These are phyloP conservation scores for Eragrostis tef DNA, from an alignment of 202 grass and related monocot species.

Conservation along the genomic window DNA sequence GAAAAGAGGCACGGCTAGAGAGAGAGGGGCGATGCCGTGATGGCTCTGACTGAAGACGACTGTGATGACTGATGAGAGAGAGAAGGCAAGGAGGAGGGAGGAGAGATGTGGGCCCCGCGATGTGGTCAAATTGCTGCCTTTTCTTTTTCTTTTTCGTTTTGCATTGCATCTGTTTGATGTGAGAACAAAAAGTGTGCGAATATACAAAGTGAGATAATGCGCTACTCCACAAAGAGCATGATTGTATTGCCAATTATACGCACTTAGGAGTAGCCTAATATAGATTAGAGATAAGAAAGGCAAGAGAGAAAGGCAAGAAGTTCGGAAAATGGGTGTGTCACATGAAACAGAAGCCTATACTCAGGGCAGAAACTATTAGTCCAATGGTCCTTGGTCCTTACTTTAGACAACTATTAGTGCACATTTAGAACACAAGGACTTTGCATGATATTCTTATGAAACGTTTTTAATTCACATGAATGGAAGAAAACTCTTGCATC, in stretches of 20 bases:
- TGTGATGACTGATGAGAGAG: slow-evolving; percentile 20
- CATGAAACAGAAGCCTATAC: not conserved
- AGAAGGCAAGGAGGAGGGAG: not conserved
- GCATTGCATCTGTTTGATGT: slow-evolving; percentile 39
- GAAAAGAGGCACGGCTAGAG: slow-evolving; percentile 33
- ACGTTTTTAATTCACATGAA: not conserved
- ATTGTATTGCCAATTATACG: not conserved
- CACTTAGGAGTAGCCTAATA: not conserved
- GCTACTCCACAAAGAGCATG: not conserved
- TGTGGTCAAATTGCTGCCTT: slow-evolving; percentile 62
- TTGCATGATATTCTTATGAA: not conserved
- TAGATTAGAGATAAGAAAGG: not conserved
- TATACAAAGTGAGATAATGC: slow-evolving; percentile 16
- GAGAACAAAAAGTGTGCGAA: slow-evolving; percentile 49
- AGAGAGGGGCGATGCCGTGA: slow-evolving; percentile 33
- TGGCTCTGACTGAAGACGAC: slow-evolving; percentile 50
- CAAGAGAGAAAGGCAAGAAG: not conserved
- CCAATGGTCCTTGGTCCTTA: not conserved
- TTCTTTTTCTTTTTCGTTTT: slow-evolving; percentile 21
- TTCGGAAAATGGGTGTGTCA: not conserved
- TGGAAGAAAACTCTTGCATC: not conserved
- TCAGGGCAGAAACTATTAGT: not conserved
- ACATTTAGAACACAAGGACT: not conserved
- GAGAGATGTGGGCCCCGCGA: not conserved
- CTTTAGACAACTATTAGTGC: no score